These are phyloP conservation scores for Penicillium desertorum DNA, from an alignment of 495 filamentous ascomycete genomes.

Conservation along the genomic window DNA sequence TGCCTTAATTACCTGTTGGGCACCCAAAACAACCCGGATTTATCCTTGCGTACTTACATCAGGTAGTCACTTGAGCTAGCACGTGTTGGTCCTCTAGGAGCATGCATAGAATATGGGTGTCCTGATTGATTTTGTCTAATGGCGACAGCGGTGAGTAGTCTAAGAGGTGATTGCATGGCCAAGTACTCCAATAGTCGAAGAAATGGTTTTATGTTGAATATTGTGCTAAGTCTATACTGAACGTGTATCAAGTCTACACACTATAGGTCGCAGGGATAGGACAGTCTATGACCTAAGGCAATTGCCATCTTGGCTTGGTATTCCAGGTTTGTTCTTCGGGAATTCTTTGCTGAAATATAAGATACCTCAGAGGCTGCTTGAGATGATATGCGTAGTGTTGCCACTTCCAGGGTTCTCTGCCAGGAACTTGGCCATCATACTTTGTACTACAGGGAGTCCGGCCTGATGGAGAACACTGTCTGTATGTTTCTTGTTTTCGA, in stretches of 20 bases:
- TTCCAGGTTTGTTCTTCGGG: neutral
- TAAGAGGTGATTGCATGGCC: neutral
- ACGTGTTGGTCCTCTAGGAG: neutral
- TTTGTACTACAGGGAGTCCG: too few species aligned
- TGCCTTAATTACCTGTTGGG: neutral
- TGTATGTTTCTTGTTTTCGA: too few species aligned
- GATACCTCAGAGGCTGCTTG: neutral
- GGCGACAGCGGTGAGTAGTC: neutral
- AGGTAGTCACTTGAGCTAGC: neutral
- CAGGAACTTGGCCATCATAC: too few species aligned
- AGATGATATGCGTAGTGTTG: neutral
- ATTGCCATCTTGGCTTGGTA: neutral
- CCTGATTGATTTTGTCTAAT: neutral
- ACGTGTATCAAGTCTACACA: neutral
- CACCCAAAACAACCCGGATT: neutral
- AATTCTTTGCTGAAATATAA: neutral
- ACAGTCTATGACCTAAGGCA: neutral
- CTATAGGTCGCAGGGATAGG: neutral
- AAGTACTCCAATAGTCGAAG: neutral
- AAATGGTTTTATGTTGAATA: neutral
- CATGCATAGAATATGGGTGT: neutral
- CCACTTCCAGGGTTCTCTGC: neutral
- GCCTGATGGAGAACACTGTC: too few species aligned
- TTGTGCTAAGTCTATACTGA: neutral
- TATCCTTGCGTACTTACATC: neutral